Evolutionary conservation across 192 early-diverging fungal genomes (phyloP).

Genomic region (Umbelopsis sp.): DNA sequence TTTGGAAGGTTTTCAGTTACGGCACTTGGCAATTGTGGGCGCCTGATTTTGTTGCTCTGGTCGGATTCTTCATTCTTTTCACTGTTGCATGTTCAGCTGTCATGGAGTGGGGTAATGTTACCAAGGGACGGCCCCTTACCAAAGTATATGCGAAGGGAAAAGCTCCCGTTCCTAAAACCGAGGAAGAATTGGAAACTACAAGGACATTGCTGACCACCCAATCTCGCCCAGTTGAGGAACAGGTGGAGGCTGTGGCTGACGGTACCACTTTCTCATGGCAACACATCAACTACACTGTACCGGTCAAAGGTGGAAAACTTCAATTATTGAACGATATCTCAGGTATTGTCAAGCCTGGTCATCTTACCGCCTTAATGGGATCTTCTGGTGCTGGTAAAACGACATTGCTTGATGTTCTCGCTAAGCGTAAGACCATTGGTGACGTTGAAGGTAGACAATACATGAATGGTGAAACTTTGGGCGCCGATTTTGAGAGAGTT

Average conservation of each 20-base stretch:
- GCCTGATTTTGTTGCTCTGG: slow-evolving; percentile 61
- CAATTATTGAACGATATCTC: slow-evolving; percentile 70
- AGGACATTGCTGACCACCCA: slow-evolving; percentile 34
- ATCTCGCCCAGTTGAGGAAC: slow-evolving; percentile 29
- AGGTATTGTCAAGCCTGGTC: slow-evolving; percentile 59
- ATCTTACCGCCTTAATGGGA: slow-evolving; percentile 84
- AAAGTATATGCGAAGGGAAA: slow-evolving; percentile 50
- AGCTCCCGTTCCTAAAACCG: slow-evolving; percentile 25
- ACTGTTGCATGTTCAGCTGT: slow-evolving; percentile 41
- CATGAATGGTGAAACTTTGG: slow-evolving; percentile 60
- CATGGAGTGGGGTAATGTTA: slow-evolving; percentile 53
- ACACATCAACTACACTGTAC: slow-evolving; percentile 70
- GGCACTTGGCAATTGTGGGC: slow-evolving; percentile 56
- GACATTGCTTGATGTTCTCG: slow-evolving; percentile 72
- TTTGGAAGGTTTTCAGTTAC: slow-evolving; percentile 55
- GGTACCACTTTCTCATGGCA: slow-evolving; percentile 64
- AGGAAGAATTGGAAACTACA: slow-evolving; percentile 31
- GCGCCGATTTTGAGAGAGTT: slow-evolving; percentile 71
- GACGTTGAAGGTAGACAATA: slow-evolving; percentile 64
- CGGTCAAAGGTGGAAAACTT: slow-evolving; percentile 58
- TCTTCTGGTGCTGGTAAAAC: slow-evolving; percentile 76
- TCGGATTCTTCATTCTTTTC: slow-evolving; percentile 49
- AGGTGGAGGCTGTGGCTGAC: slow-evolving; percentile 36
- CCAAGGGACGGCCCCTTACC: slow-evolving; percentile 49
- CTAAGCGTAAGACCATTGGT: slow-evolving; percentile 75